A percentile compares a stretch with the other conserved stretches of the same genome.
Evolutionary conservation across 2,329 filamentous ascomycete species (phyloP).

Genomic region (Cytospora schulzeri): DNA sequence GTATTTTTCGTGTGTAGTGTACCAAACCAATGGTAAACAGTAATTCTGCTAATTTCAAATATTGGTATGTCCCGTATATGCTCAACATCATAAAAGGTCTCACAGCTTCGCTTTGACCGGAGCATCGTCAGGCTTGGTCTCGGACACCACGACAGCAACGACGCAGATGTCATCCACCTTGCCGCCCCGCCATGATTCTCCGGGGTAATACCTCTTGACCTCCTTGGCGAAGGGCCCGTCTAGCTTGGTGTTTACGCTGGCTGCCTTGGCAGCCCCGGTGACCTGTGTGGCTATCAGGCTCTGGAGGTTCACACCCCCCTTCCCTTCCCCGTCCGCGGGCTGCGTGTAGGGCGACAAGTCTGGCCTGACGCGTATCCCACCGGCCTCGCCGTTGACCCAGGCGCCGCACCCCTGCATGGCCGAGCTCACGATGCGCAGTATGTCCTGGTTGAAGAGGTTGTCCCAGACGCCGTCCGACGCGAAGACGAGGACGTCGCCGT

Average conservation of each 20-base stretch:
- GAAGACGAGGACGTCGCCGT: constrained; percentile 92
- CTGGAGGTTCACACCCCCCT: constrained; percentile 60
- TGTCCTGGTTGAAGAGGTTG: constrained; percentile 89
- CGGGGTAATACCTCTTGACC: constrained; percentile 83
- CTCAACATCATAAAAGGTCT: constrained; percentile 19
- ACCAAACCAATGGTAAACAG: neutral
- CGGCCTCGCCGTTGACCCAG: constrained; percentile 67
- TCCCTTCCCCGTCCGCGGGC: constrained; percentile 33
- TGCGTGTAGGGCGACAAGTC: constrained; percentile 57
- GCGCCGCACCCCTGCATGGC: constrained; percentile 75
- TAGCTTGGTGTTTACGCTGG: constrained; percentile 77
- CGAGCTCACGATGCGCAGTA: constrained; percentile 75
- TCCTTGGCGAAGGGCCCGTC: constrained; percentile 96
- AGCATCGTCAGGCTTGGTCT: constrained; percentile 47
- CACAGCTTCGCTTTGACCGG: constrained; percentile 36
- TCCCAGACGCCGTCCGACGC: constrained; percentile 96
- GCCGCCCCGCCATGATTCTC: constrained; percentile 85
- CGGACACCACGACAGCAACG: constrained; percentile 75
- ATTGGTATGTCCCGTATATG: neutral
- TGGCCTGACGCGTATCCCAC: constrained; percentile 62
- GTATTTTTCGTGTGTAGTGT: neutral
- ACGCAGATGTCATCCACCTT: constrained; percentile 97
- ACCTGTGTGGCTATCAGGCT: constrained; percentile 78
- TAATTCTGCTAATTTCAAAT: neutral
- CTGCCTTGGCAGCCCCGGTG: constrained; percentile 78